A percentile compares a stretch with the other conserved stretches of the same genome.
Conservation (phyloP, 2,329 filamentous ascomycete species). For the Ophiostoma himal-ulmi region DNA sequence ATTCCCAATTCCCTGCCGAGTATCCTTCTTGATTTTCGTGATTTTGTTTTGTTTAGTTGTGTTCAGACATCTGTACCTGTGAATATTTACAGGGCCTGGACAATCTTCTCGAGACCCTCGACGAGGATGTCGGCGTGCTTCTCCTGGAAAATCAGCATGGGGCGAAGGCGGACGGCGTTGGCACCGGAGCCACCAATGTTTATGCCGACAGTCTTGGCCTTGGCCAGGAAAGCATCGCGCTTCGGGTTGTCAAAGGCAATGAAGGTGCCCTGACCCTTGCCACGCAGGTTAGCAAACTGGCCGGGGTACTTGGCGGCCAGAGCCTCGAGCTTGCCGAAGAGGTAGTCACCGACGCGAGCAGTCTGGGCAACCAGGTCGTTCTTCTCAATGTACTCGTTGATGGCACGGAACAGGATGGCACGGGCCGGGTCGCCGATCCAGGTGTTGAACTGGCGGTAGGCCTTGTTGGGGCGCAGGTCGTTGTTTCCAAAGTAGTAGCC, state of each 20-base stretch:
- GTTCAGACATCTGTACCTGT: neutral
- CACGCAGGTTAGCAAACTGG: slow-evolving; percentile 76
- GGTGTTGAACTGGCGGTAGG: slow-evolving; percentile 94
- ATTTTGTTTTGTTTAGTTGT: neutral
- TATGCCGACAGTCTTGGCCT: slow-evolving; percentile 72
- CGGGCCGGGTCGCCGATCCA: slow-evolving; percentile 93
- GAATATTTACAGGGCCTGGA: slow-evolving; percentile 37
- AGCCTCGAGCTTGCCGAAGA: slow-evolving; percentile 62
- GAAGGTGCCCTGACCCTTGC: slow-evolving; percentile 84
- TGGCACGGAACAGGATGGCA: slow-evolving; percentile 77
- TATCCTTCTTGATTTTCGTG: neutral
- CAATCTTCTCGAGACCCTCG: slow-evolving; percentile 70
- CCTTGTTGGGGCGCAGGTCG: slow-evolving; percentile 78
- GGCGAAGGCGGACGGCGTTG: slow-evolving; percentile 69
- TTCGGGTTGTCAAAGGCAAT: slow-evolving; percentile 83
- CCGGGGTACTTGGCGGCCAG: slow-evolving; percentile 66
- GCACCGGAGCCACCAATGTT: slow-evolving; percentile 83
- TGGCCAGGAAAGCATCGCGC: slow-evolving; percentile 71
- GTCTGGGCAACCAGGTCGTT: slow-evolving; percentile 75
- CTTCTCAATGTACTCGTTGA: slow-evolving; percentile 71
- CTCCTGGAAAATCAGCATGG: slow-evolving; percentile 91
- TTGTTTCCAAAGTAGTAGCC: slow-evolving; percentile 86
- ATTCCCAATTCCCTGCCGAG: neutral
- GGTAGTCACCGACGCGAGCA: slow-evolving; percentile 69
- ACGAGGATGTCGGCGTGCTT: slow-evolving; percentile 82